Base-by-base conservation (phyloP, 805 yeast species). In the Yarrowia sp. region DNA sequence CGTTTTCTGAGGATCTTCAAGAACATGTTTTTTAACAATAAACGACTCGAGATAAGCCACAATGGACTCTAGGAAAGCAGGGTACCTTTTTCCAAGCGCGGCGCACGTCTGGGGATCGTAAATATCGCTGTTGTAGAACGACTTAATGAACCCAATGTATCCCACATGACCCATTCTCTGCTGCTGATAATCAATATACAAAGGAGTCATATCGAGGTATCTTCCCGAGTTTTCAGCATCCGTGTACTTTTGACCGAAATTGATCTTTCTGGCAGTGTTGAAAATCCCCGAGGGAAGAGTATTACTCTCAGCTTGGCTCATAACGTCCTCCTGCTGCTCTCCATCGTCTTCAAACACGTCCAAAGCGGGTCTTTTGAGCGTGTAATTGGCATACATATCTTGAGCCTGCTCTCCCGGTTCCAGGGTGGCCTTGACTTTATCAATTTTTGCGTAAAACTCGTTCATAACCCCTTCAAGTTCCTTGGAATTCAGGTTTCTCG, bases 221-320 rank as follows among this genome's bases (percentile, higher is more conserved):
- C 81, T 81, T 0, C 97, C 97, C 71, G 80, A 82, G 38, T 75
- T 74, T 72, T 92, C 97, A 35, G 81, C 84, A 4, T 82, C 80
- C 0, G 84, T 77, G 71, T 89, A 91, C 6, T 84, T 57, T 0
- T 71, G 62, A 15, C 83, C 81, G 3, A 89, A 67, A 18, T 79
- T 78, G 11, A 89, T 64, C 63, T 80, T 81, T 0, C 80, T 70
- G 0, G 87, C 85, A 78, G 81, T 15, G 78, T 74, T 65, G 91
- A 83, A 42, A 85, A 73, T 2, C 85, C 68, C 50, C 69, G 67
- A 76, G 69, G 68, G 74, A 77, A 61, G 47, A 1, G 50, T 60
- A 77, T 71, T 67, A 74, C 66, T 65, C 51, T 67, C 64, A 6
- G 42, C 44, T 64, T 73, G 71, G 58, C 68, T 69, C 70, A 65